These are phyloP conservation scores for Podila minutissima DNA, from an alignment of 192 early-diverging fungal genomes.

Conservation along the genomic window DNA sequence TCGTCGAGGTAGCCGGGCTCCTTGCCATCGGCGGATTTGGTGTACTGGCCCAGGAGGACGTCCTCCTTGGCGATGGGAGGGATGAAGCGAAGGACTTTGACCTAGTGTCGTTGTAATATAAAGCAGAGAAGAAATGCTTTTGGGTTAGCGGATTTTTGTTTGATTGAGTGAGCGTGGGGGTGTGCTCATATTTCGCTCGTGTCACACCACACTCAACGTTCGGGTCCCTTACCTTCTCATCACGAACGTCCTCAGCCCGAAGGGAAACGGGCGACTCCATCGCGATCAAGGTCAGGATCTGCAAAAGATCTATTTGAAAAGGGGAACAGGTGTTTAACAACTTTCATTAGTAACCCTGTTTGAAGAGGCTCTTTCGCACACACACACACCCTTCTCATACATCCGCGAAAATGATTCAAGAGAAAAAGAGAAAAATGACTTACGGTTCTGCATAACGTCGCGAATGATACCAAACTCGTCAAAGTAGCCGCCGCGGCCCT, in stretches of 20 bases:
- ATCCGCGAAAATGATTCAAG: neutral
- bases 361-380: neutral
- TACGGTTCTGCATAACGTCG: constrained; percentile 93
- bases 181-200: neutral
- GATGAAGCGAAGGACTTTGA: constrained; percentile 83
- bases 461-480: constrained; percentile 99
- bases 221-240: constrained; percentile 90
- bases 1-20: constrained; percentile 96
- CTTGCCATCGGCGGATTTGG: constrained; percentile 77
- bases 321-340: constrained; percentile 42
- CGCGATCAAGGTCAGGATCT: constrained; percentile 92
- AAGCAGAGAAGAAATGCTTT: neutral
- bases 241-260: constrained; percentile 91
- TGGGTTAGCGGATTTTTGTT: neutral
- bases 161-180: neutral
- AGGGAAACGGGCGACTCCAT: constrained; percentile 94
- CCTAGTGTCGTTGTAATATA: constrained; percentile 17
- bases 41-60: constrained; percentile 92
- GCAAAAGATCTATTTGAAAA: constrained; percentile 83
- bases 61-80: constrained; percentile 82
- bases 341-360: too few relatives aligned
- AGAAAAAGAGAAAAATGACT: constrained; percentile 8
- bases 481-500: constrained; percentile 98
- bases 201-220: neutral
- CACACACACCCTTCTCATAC: neutral